A percentile compares a stretch with the other conserved stretches of the same genome.
These are phyloP conservation scores for Calophaca sinica DNA, from an alignment of 306 rosid genomes.

Conservation along the genomic window DNA sequence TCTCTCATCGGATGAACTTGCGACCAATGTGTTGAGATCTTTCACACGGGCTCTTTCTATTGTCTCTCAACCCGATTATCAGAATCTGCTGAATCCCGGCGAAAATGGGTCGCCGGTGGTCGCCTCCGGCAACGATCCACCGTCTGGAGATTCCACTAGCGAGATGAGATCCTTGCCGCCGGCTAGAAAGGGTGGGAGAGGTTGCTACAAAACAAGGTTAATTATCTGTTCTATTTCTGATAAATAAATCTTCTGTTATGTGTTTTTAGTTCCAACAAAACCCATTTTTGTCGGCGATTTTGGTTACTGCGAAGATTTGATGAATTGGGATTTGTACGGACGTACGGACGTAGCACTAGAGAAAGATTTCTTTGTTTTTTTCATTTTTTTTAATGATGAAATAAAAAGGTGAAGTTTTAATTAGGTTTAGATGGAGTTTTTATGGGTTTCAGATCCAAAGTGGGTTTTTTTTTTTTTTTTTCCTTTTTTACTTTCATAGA, in stretches of 20 bases:
- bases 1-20: conserved; percentile 49
- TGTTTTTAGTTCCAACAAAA: background rate
- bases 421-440: too few relatives aligned
- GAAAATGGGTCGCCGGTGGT: too few relatives aligned
- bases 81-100: conserved; percentile 28
- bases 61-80: conserved; percentile 16
- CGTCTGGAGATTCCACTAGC: background rate
- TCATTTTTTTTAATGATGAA: too few relatives aligned
- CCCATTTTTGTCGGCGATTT: background rate
- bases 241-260: too few relatives aligned
- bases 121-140: background rate
- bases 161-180: too few relatives aligned
- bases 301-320: too few relatives aligned
- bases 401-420: too few relatives aligned
- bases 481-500: too few relatives aligned
- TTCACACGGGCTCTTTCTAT: conserved; percentile 54
- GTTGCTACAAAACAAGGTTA: conserved; percentile 72
- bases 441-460: too few relatives aligned
- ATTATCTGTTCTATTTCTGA: too few relatives aligned
- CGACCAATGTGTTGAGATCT: conserved; percentile 45
- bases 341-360: conserved; percentile 30
- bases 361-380: too few relatives aligned
- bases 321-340: background rate
- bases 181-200: conserved; percentile 53
- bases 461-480: too few relatives aligned